Conservation (phyloP, 345 rosid species). For the Pistacia integerrima region DNA sequence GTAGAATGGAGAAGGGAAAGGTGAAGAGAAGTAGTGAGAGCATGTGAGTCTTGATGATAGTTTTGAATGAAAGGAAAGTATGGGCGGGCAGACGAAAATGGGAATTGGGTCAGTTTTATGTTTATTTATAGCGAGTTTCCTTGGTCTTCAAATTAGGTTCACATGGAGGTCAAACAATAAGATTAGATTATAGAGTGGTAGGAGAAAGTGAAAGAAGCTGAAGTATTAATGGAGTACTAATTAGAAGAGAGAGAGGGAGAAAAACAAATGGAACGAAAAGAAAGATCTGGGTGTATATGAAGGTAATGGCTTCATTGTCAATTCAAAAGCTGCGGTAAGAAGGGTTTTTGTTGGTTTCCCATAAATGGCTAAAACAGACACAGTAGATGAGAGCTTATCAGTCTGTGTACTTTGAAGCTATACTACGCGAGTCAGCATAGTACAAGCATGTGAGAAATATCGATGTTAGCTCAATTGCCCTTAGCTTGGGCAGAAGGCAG, state of each 20-base stretch:
- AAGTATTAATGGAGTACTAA: neutral
- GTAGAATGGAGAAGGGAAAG: constrained; percentile 10
- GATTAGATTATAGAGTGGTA: neutral
- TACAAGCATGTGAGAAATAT: constrained; percentile 18
- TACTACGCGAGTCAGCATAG: constrained; percentile 26
- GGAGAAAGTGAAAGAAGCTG: neutral
- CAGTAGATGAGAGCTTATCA: constrained; percentile 28
- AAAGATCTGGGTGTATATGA: neutral
- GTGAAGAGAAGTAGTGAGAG: constrained; percentile 8
- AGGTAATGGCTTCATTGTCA: constrained; percentile 24
- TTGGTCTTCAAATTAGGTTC: constrained; percentile 31
- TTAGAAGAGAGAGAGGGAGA: neutral
- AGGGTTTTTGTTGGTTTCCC: constrained; percentile 41
- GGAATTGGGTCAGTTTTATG: neutral
- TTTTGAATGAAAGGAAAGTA: constrained; percentile 25
- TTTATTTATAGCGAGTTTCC: constrained; percentile 29
- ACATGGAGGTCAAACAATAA: constrained; percentile 30
- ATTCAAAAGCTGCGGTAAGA: constrained; percentile 13
- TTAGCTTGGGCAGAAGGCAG: neutral
- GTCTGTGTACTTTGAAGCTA: constrained; percentile 32
- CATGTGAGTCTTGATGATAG: constrained; percentile 35
- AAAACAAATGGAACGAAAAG: neutral
- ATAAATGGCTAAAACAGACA: constrained; percentile 41
- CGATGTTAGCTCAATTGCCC: neutral
- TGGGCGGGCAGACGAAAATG: constrained; percentile 10